Base-by-base conservation (phyloP, 1,139 yeast genomes). In the Yamadazyma jaroonii region DNA sequence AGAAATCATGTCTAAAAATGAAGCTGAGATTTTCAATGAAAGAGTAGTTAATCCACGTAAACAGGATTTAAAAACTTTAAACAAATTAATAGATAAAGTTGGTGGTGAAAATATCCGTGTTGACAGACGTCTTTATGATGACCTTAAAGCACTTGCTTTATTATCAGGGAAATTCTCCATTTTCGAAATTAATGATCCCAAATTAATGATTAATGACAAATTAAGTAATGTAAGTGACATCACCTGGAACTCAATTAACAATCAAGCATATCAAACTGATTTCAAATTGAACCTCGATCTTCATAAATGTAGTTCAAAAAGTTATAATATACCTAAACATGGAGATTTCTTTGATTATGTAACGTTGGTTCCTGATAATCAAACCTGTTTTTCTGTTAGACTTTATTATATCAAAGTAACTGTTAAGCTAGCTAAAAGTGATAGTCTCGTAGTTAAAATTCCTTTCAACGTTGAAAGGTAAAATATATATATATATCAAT, bases 331-430 rank as follows among this genome's bases (percentile, higher is more conserved):
- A 15, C 47, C 44, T 8, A 45, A 47, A 26, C 10, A 34, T n/a
- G 25, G 31, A 24, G 53, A 53, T 24, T 63, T 64, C 29, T 61
- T 54, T 42, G 68, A 52, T 41, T 47, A 44, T 38, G 50, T 60
- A 37, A 73, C 82, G 0, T 56, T 80, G 42, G 69, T 77, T 3
- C 85, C 85, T 1, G 72, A 67, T 43, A 76, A 77, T 53, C 84
- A 80, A 51, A 69, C 69, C 32, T 80, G 85, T 52, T 54, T 72
- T 34, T 62, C 77, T 39, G 67, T 79, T 7, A 62, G 85, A 45
- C 52, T 75, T 32, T 78, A 79, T 50, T 72, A 73, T 38, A 44
- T 68, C 15, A 67, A 61, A 45, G 44, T 68, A 2, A 45, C 50
- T 1, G 56, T 63, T 15, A 64, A 57, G 49, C 56, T 68, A 31